Evolutionary conservation across 495 filamentous ascomycete species (phyloP).

Genomic region (Evernia prunastri): DNA sequence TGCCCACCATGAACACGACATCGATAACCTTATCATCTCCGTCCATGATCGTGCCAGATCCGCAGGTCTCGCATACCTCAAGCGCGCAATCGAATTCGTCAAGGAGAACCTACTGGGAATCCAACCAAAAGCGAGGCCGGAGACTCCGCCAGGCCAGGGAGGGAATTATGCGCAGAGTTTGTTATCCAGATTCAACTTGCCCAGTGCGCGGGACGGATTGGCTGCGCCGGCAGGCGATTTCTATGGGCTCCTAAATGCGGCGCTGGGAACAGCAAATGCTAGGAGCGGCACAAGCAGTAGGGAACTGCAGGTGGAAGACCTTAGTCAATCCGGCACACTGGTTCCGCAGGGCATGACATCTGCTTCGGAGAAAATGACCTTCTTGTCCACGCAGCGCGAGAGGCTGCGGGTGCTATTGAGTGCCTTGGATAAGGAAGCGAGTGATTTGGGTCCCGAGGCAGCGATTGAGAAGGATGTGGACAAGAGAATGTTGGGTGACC

Average conservation of each 20-base stretch:
- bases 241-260: slow-evolving; percentile 69
- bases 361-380: slow-evolving; percentile 58
- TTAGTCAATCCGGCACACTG: slow-evolving; percentile 54
- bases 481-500: slow-evolving; percentile 41
- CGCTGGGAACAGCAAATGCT: slow-evolving; percentile 45
- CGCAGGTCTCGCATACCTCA: slow-evolving; percentile 75
- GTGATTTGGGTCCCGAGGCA: slow-evolving; percentile 34
- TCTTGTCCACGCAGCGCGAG: slow-evolving; percentile 67
- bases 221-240: slow-evolving; percentile 53
- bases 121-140: slow-evolving; percentile 36
- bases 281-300: slow-evolving; percentile 36
- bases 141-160: slow-evolving; percentile 33
- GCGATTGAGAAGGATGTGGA: slow-evolving; percentile 36
- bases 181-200: slow-evolving; percentile 79
- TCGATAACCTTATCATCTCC: slow-evolving; percentile 81
- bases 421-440: slow-evolving; percentile 69
- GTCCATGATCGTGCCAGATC: slow-evolving; percentile 73
- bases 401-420: slow-evolving; percentile 61
- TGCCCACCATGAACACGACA: slow-evolving; percentile 75
- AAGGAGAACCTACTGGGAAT: slow-evolving; percentile 68
- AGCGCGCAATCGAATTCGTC: slow-evolving; percentile 66
- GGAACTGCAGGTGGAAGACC: slow-evolving; percentile 46
- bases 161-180: slow-evolving; percentile 69
- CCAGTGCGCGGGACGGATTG: slow-evolving; percentile 40
- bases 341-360: slow-evolving; percentile 59